Conservation (phyloP, 768 basidiomycete genomes). For the Cyathus striatus region DNA sequence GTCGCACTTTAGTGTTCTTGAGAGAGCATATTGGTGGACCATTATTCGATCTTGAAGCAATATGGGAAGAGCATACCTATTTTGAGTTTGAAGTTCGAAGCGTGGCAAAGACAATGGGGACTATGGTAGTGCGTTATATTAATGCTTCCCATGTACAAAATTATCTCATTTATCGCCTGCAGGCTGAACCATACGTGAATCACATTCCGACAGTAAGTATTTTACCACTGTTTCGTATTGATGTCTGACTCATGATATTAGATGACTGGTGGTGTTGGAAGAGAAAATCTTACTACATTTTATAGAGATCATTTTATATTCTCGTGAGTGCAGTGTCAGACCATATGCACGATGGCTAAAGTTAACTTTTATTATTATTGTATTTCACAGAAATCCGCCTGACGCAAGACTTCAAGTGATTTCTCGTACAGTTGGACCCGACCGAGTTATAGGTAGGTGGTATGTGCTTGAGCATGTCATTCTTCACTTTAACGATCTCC, state of each 20-base stretch:
- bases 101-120: constrained; percentile 50
- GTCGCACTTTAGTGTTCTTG: constrained; percentile 39
- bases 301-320: constrained; percentile 56
- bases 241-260: constrained; percentile 10
- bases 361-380: not conserved
- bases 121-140: constrained; percentile 41
- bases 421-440: constrained; percentile 47
- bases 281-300: constrained; percentile 42
- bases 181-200: constrained; percentile 58
- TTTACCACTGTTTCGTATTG: not conserved
- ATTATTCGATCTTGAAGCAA: constrained; percentile 50
- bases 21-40: constrained; percentile 43
- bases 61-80: constrained; percentile 56
- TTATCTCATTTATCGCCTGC: not conserved
- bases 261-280: constrained; percentile 55
- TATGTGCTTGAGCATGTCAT: not conserved
- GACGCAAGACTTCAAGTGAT: constrained; percentile 39
- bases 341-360: not conserved
- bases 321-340: constrained; percentile 23
- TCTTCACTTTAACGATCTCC: not conserved
- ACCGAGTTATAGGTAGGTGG: constrained; percentile 44
- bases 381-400: constrained; percentile 35
- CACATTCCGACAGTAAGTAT: constrained; percentile 46
- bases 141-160: not conserved
- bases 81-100: constrained; percentile 49